Evolutionary conservation across 257 asterid genomes (phyloP).

Genomic region (Solanum pimpinellifolium): DNA sequence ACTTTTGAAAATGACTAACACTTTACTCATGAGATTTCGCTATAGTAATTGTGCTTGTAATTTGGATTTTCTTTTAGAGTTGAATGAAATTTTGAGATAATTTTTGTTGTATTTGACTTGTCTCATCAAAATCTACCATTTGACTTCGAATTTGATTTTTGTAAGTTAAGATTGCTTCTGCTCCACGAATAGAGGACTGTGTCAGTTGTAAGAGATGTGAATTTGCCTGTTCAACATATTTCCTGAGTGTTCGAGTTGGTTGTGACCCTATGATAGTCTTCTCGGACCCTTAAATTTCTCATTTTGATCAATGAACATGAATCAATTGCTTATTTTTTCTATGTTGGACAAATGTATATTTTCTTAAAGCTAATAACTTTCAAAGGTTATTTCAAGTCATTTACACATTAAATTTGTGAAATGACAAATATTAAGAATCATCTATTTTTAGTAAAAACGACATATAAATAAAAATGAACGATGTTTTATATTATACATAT

Average conservation of each 20-base stretch:
- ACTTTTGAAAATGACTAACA: background rate
- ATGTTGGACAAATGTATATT: no score
- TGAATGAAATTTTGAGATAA: background rate
- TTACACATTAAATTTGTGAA: background rate
- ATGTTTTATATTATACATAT: accelerated
- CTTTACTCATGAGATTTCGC: background rate
- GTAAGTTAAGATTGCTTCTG: no score
- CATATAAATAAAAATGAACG: no score
- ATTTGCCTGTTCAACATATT: no score
- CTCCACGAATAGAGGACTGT: no score
- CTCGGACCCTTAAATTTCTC: background rate
- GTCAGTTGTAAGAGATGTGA: no score
- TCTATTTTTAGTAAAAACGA: accelerated
- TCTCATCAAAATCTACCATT: no score
- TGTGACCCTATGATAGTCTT: background rate
- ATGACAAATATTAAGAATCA: background rate
- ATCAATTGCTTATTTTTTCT: background rate
- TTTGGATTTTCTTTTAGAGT: background rate
- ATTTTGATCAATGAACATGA: background rate
- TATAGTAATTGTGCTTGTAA: background rate
- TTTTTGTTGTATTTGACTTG: accelerated
- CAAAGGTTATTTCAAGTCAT: background rate
- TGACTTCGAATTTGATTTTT: background rate
- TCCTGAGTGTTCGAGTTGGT: background rate
- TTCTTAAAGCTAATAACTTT: background rate